Evolutionary conservation across 2,329 filamentous ascomycete genomes (phyloP).

Genomic region (Scopulariopsis brevicaulis): DNA sequence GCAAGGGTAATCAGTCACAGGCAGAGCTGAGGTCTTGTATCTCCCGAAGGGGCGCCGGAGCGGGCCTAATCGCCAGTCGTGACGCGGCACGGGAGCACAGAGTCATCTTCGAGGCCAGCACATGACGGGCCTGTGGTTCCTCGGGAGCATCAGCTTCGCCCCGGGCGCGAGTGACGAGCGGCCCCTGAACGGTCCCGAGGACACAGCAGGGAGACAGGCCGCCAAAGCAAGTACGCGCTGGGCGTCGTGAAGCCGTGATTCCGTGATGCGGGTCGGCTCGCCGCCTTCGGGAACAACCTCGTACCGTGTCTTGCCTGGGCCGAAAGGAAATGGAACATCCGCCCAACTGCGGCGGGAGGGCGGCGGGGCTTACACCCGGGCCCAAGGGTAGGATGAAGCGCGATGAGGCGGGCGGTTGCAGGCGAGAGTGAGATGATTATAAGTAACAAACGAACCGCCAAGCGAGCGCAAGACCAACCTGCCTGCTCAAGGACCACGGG

Average conservation of each 20-base stretch:
- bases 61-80: neutral
- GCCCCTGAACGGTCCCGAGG: neutral
- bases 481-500: neutral
- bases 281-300: neutral
- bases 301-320: neutral
- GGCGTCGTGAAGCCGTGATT: neutral
- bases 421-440: neutral
- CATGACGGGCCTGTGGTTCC: neutral
- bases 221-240: neutral
- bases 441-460: neutral
- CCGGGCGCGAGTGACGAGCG: neutral
- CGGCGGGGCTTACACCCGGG: neutral
- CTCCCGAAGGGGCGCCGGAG: neutral
- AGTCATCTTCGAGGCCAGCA: neutral
- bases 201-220: neutral
- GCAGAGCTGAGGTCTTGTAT: conserved; percentile 4
- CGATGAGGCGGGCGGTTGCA: neutral
- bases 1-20: neutral
- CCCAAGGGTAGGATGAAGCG: neutral
- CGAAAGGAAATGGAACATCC: neutral
- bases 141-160: neutral
- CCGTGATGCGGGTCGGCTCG: neutral
- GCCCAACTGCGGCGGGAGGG: no score
- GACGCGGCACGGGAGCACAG: conserved; percentile 1
- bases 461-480: neutral